A percentile compares a stretch with the other conserved stretches of the same genome.
Conservation (phyloP, 2,329 filamentous ascomycete species). For the Davidsoniella virescens region DNA sequence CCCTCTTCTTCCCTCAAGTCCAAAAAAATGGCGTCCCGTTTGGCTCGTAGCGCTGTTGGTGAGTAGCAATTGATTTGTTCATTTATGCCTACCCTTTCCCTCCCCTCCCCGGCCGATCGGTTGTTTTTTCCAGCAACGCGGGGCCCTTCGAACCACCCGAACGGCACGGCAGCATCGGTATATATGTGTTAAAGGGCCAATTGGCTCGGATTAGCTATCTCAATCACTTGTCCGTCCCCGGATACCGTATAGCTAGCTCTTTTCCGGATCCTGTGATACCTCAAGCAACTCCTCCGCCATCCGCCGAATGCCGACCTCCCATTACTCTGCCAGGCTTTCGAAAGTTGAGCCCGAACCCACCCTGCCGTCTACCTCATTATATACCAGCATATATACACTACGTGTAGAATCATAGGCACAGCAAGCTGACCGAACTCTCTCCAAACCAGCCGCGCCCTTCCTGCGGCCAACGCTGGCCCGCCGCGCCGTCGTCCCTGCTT, state of each 20-base stretch:
- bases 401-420: not conserved
- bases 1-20: conserved; percentile 26
- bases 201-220: not conserved
- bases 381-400: not conserved
- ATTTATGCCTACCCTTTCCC: not conserved
- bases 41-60: conserved; percentile 92
- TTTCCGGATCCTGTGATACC: not conserved
- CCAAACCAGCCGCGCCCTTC: conserved; percentile 61
- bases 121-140: not conserved
- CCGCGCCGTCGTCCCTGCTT: conserved; percentile 52
- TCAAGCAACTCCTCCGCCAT: too few species aligned
- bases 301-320: not conserved
- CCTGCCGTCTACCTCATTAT: not conserved
- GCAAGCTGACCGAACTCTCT: conserved; percentile 6
- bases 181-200: not conserved
- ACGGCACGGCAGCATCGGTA: not conserved
- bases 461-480: conserved; percentile 67
- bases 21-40: conserved; percentile 96
- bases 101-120: not conserved
- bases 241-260: not conserved
- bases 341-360: not conserved
- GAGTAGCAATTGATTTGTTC: conserved; percentile 29
- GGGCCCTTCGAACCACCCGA: not conserved
- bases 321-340: not conserved
- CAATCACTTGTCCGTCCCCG: not conserved